Percentiles rank a stretch among this genome's conserved stretches.
These are phyloP conservation scores for Xylaria sp. DNA, from an alignment of 2,329 filamentous ascomycete species.

Conservation along the genomic window DNA sequence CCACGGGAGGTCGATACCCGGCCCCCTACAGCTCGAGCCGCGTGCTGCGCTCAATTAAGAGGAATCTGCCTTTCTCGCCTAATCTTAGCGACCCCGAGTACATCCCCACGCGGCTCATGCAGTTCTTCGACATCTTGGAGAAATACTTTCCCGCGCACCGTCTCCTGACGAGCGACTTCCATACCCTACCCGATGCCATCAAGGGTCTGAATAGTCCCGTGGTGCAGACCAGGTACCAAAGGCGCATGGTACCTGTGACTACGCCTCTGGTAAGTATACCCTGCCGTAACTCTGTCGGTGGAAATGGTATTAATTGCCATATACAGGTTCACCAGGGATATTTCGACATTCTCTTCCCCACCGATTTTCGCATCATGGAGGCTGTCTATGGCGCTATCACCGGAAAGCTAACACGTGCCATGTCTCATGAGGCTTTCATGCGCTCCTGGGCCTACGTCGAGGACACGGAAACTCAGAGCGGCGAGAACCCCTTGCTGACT, in stretches of 20 bases:
- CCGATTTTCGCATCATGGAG: slow-evolving; percentile 90
- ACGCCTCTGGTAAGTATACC: slow-evolving; percentile 80
- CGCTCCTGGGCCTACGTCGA: slow-evolving; percentile 88
- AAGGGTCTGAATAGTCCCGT: slow-evolving; percentile 90
- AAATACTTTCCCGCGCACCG: slow-evolving; percentile 90
- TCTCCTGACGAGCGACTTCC: slow-evolving; percentile 90
- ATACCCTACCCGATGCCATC: slow-evolving; percentile 83
- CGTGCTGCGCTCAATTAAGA: slow-evolving; percentile 69
- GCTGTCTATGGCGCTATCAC: slow-evolving; percentile 93
- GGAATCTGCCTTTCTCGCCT: slow-evolving; percentile 73
- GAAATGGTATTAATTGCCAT: neutral
- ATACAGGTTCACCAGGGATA: slow-evolving; percentile 93
- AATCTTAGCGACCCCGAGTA: slow-evolving; percentile 89
- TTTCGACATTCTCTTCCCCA: slow-evolving; percentile 98
- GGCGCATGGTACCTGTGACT: slow-evolving; percentile 86
- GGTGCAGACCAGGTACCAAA: slow-evolving; percentile 91
- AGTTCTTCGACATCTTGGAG: slow-evolving; percentile 93
- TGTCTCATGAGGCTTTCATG: slow-evolving; percentile 91
- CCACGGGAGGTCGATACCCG: slow-evolving; percentile 71
- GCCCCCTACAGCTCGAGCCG: slow-evolving; percentile 66
- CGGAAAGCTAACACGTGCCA: slow-evolving; percentile 86
- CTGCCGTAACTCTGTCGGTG: neutral
- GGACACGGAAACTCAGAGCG: slow-evolving; percentile 86
- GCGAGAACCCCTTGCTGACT: slow-evolving; percentile 89
- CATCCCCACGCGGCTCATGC: slow-evolving; percentile 92